Conservation (phyloP, 345 rosid genomes). For the Populus ilicifolia region DNA sequence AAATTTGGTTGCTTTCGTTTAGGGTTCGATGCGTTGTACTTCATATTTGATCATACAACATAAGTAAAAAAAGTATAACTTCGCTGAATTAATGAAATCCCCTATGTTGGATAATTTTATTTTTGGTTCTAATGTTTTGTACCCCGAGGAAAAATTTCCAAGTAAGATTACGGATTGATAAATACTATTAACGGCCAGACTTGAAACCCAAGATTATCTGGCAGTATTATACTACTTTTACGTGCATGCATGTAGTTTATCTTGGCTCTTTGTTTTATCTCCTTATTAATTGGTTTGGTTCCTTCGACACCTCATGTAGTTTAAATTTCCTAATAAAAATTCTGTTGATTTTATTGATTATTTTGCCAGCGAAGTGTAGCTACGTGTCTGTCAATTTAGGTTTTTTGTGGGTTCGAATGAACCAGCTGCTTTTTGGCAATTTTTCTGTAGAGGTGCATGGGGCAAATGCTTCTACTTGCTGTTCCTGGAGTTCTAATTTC, state of each 20-base stretch:
- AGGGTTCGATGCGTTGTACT: neutral
- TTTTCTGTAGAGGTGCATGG: slow-evolving; percentile 63
- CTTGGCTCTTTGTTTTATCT: neutral
- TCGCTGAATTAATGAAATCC: neutral
- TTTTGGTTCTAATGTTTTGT: neutral
- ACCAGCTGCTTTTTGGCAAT: neutral
- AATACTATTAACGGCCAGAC: neutral
- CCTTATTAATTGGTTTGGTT: neutral
- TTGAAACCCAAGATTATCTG: neutral
- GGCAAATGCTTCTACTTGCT: slow-evolving; percentile 90
- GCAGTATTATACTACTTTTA: neutral
- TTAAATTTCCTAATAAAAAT: neutral
- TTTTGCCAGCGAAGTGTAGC: neutral
- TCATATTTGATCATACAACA: neutral
- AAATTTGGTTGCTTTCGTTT: neutral
- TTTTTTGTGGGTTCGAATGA: neutral
- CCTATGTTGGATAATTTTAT: neutral
- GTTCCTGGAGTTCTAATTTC: slow-evolving; percentile 94
- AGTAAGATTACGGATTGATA: neutral
- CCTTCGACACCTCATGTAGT: neutral
- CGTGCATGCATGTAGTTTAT: neutral
- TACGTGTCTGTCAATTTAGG: neutral
- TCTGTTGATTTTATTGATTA: neutral
- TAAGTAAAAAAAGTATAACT: neutral
- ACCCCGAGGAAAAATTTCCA: too few relatives aligned